Base-by-base conservation (phyloP, 345 rosid genomes). In the Garcia nutans region DNA sequence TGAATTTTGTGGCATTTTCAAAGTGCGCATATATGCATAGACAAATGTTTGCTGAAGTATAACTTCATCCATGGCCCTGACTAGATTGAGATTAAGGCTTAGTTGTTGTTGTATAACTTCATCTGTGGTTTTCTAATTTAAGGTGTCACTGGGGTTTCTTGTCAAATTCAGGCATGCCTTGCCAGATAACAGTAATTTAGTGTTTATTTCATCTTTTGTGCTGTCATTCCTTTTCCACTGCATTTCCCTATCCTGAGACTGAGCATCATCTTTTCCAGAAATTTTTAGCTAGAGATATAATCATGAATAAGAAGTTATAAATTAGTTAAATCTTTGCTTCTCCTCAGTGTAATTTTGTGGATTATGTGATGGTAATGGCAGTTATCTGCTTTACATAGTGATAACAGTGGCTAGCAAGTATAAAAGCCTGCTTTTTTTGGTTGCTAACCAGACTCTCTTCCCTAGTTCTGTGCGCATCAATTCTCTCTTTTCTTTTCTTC, bases 1-100 rank as follows among this genome's bases (percentile, higher is more conserved):
- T 24, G 20, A 70, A 70, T 50, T 22, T 59, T 16, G 28, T 78
- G 26, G 47, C 57, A 13, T 11, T 67, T 74, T 62, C 52, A 16
- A 70, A 26, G 19, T 57, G 20, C 19, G 17, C 68, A 24, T 22
- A 1, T 33, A 33, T 45, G 20, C 42, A 42, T 79, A 20, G 47
- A 62, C 23, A 73, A n/a, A 58, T 23, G 71, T 33, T 8, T 65
- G 64, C 13, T 28, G n/a, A 54, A 71, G 31, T 26, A 8, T 16
- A 23, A 50, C 20, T 41, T 64, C 37, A 33, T 33, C 37, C 37
- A 33, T 33, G 37, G 37, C 37, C 37, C 1, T 33, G 4, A 33
- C 37, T 33, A 33, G 1, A 33, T 33, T 33, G 37, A 31, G 37
- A 33, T 33, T 33, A 33, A 33, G 37, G 37, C 37, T 33, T 33